A percentile compares a stretch with the other conserved stretches of the same genome.
Evolutionary conservation across 805 yeast genomes (phyloP).

Genomic region (Saturnispora sekii): DNA sequence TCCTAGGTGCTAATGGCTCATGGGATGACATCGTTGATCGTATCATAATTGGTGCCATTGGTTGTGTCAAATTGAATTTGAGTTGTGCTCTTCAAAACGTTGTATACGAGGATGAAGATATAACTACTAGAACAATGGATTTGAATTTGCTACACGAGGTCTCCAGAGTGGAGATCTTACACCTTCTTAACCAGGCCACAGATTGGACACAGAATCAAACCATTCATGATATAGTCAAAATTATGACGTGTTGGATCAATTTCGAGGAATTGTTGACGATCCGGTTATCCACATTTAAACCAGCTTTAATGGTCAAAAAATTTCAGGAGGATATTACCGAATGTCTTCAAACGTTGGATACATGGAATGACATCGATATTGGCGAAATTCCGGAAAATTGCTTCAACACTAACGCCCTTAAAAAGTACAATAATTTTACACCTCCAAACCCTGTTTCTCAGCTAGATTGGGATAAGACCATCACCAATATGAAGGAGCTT

Average conservation of each 20-base stretch:
- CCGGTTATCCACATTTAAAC: not conserved
- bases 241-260: slow-evolving; percentile 4
- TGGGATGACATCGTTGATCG: slow-evolving; percentile 40
- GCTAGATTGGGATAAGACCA: slow-evolving; percentile 14
- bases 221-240: not conserved
- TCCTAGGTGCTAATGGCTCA: not conserved
- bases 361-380: not conserved
- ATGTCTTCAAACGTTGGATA: not conserved
- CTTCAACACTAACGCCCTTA: slow-evolving; percentile 40
- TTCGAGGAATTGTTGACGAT: not conserved
- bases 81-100: slow-evolving; percentile 46
- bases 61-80: slow-evolving; percentile 40
- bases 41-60: slow-evolving; percentile 43
- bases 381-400: slow-evolving; percentile 23
- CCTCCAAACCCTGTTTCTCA: slow-evolving; percentile 32
- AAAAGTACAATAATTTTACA: slow-evolving; percentile 36
- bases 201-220: slow-evolving; percentile 5
- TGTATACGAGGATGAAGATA: slow-evolving; percentile 66
- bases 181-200: not conserved
- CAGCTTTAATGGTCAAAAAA: not conserved
- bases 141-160: slow-evolving; percentile 29
- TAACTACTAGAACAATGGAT: slow-evolving; percentile 55
- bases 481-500: slow-evolving; percentile 19
- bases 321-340: not conserved
- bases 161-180: slow-evolving; percentile 8